These are phyloP conservation scores for Podospora australis DNA, from an alignment of 495 filamentous ascomycete species.

Conservation along the genomic window DNA sequence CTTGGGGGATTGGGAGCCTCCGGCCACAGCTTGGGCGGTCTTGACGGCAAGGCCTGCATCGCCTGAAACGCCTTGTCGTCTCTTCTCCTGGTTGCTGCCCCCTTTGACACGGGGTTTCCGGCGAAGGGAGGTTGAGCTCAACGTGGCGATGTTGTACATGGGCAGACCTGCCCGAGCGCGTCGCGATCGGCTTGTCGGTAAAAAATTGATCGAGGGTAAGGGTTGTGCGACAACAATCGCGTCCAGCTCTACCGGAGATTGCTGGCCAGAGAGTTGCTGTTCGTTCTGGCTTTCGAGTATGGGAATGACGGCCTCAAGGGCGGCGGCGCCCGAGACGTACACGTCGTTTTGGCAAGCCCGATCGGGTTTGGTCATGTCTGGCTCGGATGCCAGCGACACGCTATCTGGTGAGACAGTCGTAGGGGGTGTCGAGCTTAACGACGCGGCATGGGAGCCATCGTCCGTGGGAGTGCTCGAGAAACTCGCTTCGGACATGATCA, in stretches of 20 bases:
- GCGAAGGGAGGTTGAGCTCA: slow-evolving; percentile 43
- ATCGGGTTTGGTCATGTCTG: slow-evolving; percentile 16
- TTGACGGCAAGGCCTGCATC: slow-evolving; percentile 17
- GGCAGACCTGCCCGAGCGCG: slow-evolving; percentile 40
- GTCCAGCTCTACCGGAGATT: slow-evolving; percentile 26
- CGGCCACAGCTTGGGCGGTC: slow-evolving; percentile 26
- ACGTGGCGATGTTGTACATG: slow-evolving; percentile 50
- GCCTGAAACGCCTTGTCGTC: slow-evolving; percentile 39
- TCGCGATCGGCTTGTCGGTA: slow-evolving; percentile 31
- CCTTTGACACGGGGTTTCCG: slow-evolving; percentile 35
- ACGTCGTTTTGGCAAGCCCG: slow-evolving; percentile 8
- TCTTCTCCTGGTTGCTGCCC: slow-evolving; percentile 29
- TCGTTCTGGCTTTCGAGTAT: slow-evolving; percentile 12
- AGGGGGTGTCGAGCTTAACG: slow-evolving; percentile 43
- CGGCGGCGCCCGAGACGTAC: too few relatives aligned
- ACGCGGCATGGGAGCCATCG: slow-evolving; percentile 35
- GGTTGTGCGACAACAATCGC: slow-evolving; percentile 33
- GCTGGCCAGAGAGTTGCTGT: slow-evolving; percentile 16
- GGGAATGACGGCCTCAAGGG: slow-evolving; percentile 18
- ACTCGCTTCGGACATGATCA: slow-evolving; percentile 25
- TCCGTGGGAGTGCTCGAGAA: slow-evolving; percentile 31
- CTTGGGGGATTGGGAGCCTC: slow-evolving; percentile 27
- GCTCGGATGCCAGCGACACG: slow-evolving; percentile 40
- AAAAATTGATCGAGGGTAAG: slow-evolving; percentile 12
- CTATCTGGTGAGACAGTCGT: slow-evolving; percentile 40